phyloP scores from a whole-genome alignment of 768 basidiomycete genomes.

The Hortiboletus campestris region DNA sequence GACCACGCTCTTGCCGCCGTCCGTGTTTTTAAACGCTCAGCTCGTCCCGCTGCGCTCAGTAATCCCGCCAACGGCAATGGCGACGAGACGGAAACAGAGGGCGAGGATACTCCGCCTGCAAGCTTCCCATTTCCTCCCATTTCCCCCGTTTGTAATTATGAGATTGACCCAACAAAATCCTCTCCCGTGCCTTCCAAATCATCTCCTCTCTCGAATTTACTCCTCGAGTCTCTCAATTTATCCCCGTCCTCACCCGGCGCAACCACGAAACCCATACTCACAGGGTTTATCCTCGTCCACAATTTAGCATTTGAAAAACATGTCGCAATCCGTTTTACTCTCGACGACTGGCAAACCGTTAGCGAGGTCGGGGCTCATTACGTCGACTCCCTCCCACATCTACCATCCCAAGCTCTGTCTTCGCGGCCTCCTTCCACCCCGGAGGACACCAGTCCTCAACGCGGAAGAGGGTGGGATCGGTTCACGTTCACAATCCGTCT shows the following conservation, averaged over 20 bases:
- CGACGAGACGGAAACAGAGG: slow-evolving; percentile 49
- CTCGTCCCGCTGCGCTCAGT: slow-evolving; percentile 60
- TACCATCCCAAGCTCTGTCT: slow-evolving; percentile 31
- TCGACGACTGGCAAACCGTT: slow-evolving; percentile 93
- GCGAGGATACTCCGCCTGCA: slow-evolving; percentile 13
- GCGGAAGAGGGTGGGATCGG: slow-evolving; percentile 47
- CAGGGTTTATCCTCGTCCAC: slow-evolving; percentile 77
- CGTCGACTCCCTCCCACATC: slow-evolving; percentile 38
- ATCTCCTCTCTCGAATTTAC: slow-evolving; percentile 27
- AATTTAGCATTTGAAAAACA: slow-evolving; percentile 87
- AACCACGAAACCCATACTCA: slow-evolving; percentile 40
- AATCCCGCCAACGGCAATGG: slow-evolving; percentile 15
- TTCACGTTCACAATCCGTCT: slow-evolving; percentile 65
- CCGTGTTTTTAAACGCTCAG: slow-evolving; percentile 61
- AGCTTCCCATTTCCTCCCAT: slow-evolving; percentile 29
- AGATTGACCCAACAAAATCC: slow-evolving; percentile 21
- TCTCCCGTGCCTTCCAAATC: slow-evolving; percentile 9
- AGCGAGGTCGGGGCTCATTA: slow-evolving; percentile 72
- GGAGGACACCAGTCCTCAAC: background rate
- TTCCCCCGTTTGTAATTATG: slow-evolving; percentile 14
- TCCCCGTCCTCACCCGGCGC: slow-evolving; percentile 2
- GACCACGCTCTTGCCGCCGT: slow-evolving; percentile 61
- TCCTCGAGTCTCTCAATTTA: slow-evolving; percentile 39
- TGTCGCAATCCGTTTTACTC: slow-evolving; percentile 83
- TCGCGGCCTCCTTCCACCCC: background rate